A percentile compares a stretch with the other conserved stretches of the same genome.
Conservation (phyloP, 1,284 basidiomycete species). For the Trichosporon sp. region DNA sequence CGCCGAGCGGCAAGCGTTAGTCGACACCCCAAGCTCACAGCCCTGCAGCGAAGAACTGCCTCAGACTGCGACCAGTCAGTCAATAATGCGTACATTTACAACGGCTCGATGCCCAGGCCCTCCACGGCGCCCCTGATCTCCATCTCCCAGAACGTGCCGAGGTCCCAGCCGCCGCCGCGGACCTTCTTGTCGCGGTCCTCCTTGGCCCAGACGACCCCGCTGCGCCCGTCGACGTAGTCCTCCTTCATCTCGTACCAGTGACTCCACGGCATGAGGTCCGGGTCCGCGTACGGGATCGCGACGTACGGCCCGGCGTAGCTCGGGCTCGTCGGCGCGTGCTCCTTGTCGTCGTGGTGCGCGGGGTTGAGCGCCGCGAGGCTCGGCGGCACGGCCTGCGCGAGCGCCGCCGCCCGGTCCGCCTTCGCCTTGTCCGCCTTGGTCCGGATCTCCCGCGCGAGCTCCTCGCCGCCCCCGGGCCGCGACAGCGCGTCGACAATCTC, state of each 20-base stretch:
- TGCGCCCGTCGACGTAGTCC: slow-evolving; percentile 49
- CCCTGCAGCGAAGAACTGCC: too few species aligned
- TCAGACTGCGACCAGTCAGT: too few species aligned
- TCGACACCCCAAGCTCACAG: too few species aligned
- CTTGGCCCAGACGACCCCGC: slow-evolving; percentile 61
- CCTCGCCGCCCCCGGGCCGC: slow-evolving; percentile 49
- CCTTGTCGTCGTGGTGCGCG: slow-evolving; percentile 4
- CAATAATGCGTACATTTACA: slow-evolving; percentile 14
- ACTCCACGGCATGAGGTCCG: slow-evolving; percentile 24
- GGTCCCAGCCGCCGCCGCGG: slow-evolving; percentile 74
- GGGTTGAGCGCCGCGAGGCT: slow-evolving; percentile 14
- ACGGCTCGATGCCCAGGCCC: slow-evolving; percentile 54
- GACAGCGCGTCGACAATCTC: slow-evolving; percentile 77
- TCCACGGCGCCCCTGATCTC: slow-evolving; percentile 72
- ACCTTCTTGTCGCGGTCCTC: slow-evolving; percentile 73
- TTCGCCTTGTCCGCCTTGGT: slow-evolving; percentile 45
- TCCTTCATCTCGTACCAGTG: slow-evolving; percentile 30
- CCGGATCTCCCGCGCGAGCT: slow-evolving; percentile 58
- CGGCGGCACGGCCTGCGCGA: slow-evolving; percentile 31
- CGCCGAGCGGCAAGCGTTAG: too few species aligned
- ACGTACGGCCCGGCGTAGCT: slow-evolving; percentile 46
- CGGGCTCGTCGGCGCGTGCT: slow-evolving; percentile 35
- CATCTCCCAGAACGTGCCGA: slow-evolving; percentile 81
- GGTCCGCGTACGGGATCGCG: slow-evolving; percentile 42
- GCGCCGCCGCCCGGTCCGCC: slow-evolving; percentile 27